Evolutionary conservation across 2,329 filamentous ascomycete genomes (phyloP).

Genomic region (Paecilomyces variotii): DNA sequence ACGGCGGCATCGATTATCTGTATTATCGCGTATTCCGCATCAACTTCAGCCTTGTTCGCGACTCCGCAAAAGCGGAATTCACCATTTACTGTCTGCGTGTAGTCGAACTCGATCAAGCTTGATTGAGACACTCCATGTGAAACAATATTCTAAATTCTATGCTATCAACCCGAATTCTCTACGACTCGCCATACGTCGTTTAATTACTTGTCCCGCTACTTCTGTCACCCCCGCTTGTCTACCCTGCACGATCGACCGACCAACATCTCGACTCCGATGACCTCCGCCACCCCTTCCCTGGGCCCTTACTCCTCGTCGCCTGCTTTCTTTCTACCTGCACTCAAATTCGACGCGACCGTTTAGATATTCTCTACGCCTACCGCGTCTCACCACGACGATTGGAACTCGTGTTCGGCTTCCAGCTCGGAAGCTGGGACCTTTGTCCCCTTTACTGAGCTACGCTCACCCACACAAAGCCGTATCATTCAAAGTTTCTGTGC

Average conservation of each 20-base stretch:
- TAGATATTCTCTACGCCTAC: not conserved
- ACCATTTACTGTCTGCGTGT: not conserved
- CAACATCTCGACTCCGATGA: not conserved
- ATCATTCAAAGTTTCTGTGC: constrained; percentile 5
- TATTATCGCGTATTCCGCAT: not conserved
- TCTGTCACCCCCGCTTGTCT: not conserved
- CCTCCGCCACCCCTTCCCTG: not conserved
- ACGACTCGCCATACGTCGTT: not conserved
- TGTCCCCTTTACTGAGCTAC: constrained; percentile 18
- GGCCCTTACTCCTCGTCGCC: not conserved
- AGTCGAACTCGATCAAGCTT: not conserved
- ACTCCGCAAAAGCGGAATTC: not conserved
- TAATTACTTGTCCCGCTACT: not conserved
- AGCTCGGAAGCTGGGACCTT: constrained; percentile 19
- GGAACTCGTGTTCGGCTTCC: constrained; percentile 10
- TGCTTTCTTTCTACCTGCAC: not conserved
- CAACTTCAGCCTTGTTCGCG: not conserved
- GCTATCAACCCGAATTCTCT: not conserved
- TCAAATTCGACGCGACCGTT: not conserved
- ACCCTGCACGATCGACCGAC: not conserved
- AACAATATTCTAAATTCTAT: not conserved
- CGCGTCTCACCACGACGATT: not conserved
- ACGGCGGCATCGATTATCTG: not conserved
- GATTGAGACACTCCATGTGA: not conserved
- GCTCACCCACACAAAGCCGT: constrained; percentile 13